A percentile compares a stretch with the other conserved stretches of the same genome.
These are phyloP conservation scores for Schizophyllum commune DNA, from an alignment of 1,284 basidiomycete genomes.

Conservation along the genomic window DNA sequence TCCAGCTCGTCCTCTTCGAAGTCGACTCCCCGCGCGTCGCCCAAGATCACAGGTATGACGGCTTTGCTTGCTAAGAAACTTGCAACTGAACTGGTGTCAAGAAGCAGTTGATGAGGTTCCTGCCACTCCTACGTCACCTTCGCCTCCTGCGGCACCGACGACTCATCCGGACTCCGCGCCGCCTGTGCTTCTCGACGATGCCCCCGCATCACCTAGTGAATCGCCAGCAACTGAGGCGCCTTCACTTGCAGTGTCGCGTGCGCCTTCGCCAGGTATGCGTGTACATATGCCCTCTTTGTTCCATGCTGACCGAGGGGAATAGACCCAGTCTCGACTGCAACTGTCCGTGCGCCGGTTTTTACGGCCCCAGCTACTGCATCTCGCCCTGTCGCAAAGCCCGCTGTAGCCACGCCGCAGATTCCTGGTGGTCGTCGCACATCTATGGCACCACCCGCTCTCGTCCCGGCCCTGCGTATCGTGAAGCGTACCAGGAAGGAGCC, in stretches of 20 bases:
- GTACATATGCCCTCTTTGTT: neutral
- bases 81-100: no score
- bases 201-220: no score
- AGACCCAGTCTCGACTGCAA: neutral
- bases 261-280: no score
- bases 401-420: neutral
- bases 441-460: slow-evolving; percentile 22
- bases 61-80: neutral
- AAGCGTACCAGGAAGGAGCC: slow-evolving; percentile 27
- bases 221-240: no score
- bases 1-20: neutral
- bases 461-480: slow-evolving; percentile 39
- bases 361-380: neutral
- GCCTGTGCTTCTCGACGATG: no score
- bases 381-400: neutral
- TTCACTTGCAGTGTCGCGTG: no score
- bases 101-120: no score
- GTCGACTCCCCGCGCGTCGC: neutral
- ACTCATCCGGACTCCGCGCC: no score
- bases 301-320: no score
- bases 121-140: no score
- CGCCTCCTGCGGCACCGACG: no score
- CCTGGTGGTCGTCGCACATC: slow-evolving; percentile 14
- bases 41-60: neutral
- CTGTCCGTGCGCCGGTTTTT: neutral